These are phyloP conservation scores for Phytophthora niederhauseri DNA, from an alignment of 352 stramenopile genomes.

Conservation along the genomic window DNA sequence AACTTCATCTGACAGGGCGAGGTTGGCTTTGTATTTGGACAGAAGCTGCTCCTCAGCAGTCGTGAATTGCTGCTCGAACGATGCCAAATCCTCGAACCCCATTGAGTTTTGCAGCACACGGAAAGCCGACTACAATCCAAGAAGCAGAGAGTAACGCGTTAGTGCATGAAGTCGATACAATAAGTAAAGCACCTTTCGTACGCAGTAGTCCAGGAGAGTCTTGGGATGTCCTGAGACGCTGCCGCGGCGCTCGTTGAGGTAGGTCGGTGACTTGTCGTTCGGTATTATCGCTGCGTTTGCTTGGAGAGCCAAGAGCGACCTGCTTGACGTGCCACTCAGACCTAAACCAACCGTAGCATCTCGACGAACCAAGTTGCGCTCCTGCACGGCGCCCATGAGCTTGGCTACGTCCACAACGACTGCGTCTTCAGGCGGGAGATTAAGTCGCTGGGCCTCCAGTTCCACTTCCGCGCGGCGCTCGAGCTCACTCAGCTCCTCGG, in stretches of 20 bases:
- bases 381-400: slow-evolving; percentile 65
- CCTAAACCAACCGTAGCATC: slow-evolving; percentile 11
- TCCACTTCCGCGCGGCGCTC: slow-evolving; percentile 61
- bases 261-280: slow-evolving; percentile 2
- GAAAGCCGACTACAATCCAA: slow-evolving; percentile 45
- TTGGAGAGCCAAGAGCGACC: slow-evolving; percentile 6
- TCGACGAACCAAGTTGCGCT: slow-evolving; percentile 29
- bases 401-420: slow-evolving; percentile 65
- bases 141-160: neutral
- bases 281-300: neutral
- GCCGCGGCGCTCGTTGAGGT: neutral
- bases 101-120: slow-evolving; percentile 57
- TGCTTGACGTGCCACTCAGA: neutral
- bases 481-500: slow-evolving; percentile 59
- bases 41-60: slow-evolving; percentile 65
- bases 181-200: slow-evolving; percentile 4
- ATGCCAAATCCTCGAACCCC: slow-evolving; percentile 24
- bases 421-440: slow-evolving; percentile 66
- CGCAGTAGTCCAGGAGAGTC: slow-evolving; percentile 29
- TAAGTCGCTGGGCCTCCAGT: slow-evolving; percentile 57
- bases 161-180: neutral
- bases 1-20: slow-evolving; percentile 59
- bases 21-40: slow-evolving; percentile 65
- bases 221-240: slow-evolving; percentile 5
- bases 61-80: slow-evolving; percentile 59